A percentile compares a stretch with the other conserved stretches of the same genome.
phyloP scores from a whole-genome alignment of 2,329 filamentous ascomycete species.

The Fonsecaea monophora region DNA sequence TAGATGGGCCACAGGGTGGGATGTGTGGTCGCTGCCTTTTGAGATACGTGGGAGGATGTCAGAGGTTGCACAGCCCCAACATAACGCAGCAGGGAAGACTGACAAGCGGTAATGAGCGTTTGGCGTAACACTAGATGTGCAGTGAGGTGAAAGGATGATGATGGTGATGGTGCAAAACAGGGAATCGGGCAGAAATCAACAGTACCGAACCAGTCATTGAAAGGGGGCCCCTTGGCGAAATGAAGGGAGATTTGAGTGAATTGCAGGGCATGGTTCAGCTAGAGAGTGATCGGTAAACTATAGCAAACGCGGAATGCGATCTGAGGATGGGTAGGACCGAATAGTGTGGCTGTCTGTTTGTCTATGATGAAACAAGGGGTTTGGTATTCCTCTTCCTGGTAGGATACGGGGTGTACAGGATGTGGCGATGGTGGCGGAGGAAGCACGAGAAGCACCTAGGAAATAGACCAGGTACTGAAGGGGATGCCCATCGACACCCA shows the following conservation, averaged over 20 bases:
- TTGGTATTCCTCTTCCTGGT: background rate
- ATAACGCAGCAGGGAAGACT: background rate
- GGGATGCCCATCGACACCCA: background rate
- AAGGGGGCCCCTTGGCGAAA: background rate
- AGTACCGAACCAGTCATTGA: conserved; percentile 7
- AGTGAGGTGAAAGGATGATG: conserved; percentile 11
- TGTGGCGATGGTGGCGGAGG: background rate
- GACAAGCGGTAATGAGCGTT: background rate
- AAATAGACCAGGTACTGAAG: background rate
- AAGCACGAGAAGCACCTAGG: no score
- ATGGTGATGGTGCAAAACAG: conserved; percentile 9
- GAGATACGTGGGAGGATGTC: background rate
- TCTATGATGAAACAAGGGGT: background rate
- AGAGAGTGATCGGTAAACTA: background rate
- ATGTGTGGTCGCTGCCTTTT: background rate
- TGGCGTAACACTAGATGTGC: background rate
- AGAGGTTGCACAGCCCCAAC: conserved; percentile 8
- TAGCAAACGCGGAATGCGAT: background rate
- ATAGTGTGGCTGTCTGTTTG: background rate
- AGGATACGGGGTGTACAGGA: background rate
- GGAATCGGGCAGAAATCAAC: conserved; percentile 14
- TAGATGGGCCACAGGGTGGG: background rate
- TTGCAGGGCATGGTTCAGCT: background rate
- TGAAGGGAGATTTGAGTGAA: background rate
- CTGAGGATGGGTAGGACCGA: background rate